Base-by-base conservation (phyloP, 1,139 yeast species). In the Diutina scorzettiae region DNA sequence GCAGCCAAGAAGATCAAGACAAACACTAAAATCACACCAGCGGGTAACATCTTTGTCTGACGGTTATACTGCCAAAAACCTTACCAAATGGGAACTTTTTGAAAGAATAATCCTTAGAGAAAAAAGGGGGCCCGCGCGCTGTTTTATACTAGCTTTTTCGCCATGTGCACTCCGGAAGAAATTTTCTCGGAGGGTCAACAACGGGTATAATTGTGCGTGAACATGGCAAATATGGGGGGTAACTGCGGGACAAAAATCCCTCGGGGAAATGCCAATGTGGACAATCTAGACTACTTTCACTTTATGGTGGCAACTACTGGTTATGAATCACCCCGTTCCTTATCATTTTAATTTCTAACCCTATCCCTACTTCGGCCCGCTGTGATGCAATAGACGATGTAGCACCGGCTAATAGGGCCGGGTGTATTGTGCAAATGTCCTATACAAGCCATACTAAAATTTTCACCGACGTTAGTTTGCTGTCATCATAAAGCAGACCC, bases 1-100 rank as follows among this genome's bases (percentile, higher is more conserved):
- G 56, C 58, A 48, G 69, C 71, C 54, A 60, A 61, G 60, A 68
- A 68, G 47, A 69, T 47, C 53, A 69, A 64, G 51, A 65, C 67
- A 58, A 69, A 69, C 51, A 69, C 74, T 55, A 69, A 60, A 55
- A 69, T 69, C 63, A 69, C 74, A 63, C 74, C 74, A 40, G 73
- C 56, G 57, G 74, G 74, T 47, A 69, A 63, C 74, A 69, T 69
- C 53, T 50, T 56, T 46, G 39, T 34, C 23, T 23, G 27, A 32
- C 21, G 37, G 37, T 32, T 32, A 32, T 32, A 32, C 37, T 32
- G 37, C 37, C 37, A 32, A 23, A 23, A 23, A 16, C 27, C 28
- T 23, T 23, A 23, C 23, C 28, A 21, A 34, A 34, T 23, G 27
- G 39, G 39, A 23, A 34, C 19, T 23, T 34, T 30, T 34, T 23